Evolutionary conservation across 441 rosid species (phyloP).

Genomic region (Manihot esculenta): DNA sequence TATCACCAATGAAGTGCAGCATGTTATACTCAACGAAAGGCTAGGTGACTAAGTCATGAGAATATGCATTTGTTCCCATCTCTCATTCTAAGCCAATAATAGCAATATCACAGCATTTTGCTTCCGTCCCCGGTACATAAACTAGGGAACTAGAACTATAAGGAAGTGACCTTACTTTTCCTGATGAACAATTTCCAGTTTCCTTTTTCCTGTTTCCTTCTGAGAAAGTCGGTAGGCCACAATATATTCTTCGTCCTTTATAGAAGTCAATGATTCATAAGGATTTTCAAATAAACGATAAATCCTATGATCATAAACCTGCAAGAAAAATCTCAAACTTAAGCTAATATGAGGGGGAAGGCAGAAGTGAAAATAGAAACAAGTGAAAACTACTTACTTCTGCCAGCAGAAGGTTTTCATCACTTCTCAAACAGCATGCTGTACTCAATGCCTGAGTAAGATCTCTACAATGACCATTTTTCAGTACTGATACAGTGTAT

Average conservation of each 20-base stretch:
- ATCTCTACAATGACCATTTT: constrained; percentile 59
- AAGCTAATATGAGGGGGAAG: constrained; percentile 26
- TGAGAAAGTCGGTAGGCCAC: constrained; percentile 64
- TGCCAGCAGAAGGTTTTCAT: constrained; percentile 64
- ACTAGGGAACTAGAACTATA: not conserved
- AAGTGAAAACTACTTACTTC: constrained; percentile 42
- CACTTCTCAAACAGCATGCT: constrained; percentile 51
- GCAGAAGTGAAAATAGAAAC: not conserved
- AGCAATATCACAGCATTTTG: not conserved
- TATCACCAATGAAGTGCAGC: not conserved
- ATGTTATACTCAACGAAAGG: not conserved
- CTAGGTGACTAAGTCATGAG: not conserved
- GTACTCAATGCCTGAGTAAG: constrained; percentile 46
- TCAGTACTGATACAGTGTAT: constrained; percentile 53
- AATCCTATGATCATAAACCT: constrained; percentile 56
- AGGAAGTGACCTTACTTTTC: constrained; percentile 50
- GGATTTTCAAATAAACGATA: constrained; percentile 57
- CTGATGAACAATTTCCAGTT: constrained; percentile 62
- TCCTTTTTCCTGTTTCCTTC: constrained; percentile 57
- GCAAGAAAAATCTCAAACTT: constrained; percentile 25
- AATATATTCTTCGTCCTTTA: constrained; percentile 65
- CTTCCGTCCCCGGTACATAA: not conserved
- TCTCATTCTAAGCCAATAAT: not conserved
- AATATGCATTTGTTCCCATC: not conserved
- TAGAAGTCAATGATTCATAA: constrained; percentile 48